These are phyloP conservation scores for Mycena sp. DNA, from an alignment of 1,284 basidiomycete genomes.

Conservation along the genomic window DNA sequence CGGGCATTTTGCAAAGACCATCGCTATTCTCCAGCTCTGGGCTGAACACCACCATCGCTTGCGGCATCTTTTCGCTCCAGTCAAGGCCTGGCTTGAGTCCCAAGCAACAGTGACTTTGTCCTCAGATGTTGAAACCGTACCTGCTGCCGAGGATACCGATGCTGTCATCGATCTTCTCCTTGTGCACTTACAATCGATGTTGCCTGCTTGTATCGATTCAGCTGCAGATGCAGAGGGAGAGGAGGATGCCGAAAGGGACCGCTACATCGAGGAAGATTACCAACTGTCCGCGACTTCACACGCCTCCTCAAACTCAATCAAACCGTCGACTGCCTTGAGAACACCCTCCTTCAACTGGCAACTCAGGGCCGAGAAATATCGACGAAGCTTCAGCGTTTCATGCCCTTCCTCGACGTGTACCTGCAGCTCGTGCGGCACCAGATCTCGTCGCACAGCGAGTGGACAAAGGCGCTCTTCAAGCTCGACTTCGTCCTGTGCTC, in stretches of 20 bases:
- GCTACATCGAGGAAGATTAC: constrained; percentile 55
- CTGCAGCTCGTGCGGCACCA: constrained; percentile 61
- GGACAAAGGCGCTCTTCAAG: constrained; percentile 88
- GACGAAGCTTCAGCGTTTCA: constrained; percentile 50
- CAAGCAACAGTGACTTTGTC: constrained; percentile 30
- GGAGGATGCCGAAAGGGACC: constrained; percentile 43
- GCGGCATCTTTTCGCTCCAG: constrained; percentile 56
- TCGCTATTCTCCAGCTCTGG: constrained; percentile 44
- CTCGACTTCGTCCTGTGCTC: constrained; percentile 83
- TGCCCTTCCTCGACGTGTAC: constrained; percentile 78
- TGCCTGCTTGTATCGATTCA: constrained; percentile 48
- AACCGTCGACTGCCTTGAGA: constrained; percentile 49
- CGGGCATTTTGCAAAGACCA: constrained; percentile 35
- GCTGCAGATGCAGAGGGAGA: constrained; percentile 14
- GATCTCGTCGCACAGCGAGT: constrained; percentile 63
- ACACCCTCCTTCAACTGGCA: constrained; percentile 45
- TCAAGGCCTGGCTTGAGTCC: constrained; percentile 57
- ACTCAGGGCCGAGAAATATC: constrained; percentile 36
- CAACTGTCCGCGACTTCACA: constrained; percentile 49
- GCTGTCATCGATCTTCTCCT: constrained; percentile 70
- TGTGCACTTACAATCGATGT: constrained; percentile 68
- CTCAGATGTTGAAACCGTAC: constrained; percentile 6
- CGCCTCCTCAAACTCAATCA: constrained; percentile 55
- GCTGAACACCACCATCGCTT: constrained; percentile 51
- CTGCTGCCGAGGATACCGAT: constrained; percentile 42